Percentiles rank a stretch among this genome's conserved stretches.
These are phyloP conservation scores for Sphaerosporella brunnea DNA, from an alignment of 495 filamentous ascomycete genomes.

Conservation along the genomic window DNA sequence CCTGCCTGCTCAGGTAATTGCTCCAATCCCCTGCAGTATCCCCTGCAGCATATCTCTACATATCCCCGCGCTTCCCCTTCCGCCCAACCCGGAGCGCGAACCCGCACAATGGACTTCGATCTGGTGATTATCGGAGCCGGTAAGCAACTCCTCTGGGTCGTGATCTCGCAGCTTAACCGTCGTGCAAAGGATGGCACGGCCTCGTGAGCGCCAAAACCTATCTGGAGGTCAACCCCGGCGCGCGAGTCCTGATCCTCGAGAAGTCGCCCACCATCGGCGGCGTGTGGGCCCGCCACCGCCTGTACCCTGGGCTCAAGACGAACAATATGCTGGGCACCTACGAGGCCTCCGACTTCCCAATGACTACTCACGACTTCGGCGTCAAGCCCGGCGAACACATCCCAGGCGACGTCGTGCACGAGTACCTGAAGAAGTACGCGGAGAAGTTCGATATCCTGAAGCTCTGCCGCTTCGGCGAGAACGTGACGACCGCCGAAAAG, in stretches of 20 bases:
- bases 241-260: constrained; percentile 38
- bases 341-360: constrained; percentile 56
- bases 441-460: constrained; percentile 38
- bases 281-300: constrained; percentile 45
- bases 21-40: no score
- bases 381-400: constrained; percentile 48
- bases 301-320: constrained; percentile 51
- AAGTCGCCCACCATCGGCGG: constrained; percentile 43
- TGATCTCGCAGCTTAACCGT: no score
- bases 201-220: constrained; percentile 45
- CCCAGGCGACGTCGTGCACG: constrained; percentile 44
- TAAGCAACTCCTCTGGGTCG: no score
- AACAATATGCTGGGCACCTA: constrained; percentile 47
- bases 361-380: constrained; percentile 38
- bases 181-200: constrained; percentile 38
- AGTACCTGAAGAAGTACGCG: constrained; percentile 48
- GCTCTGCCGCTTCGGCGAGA: constrained; percentile 36
- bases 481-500: constrained; percentile 37
- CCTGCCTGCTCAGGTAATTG: no score
- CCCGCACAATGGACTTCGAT: no score
- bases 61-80: no score
- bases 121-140: no score
- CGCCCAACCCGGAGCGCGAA: no score
- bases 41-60: no score
- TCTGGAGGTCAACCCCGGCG: constrained; percentile 35